Evolutionary conservation across 1,284 basidiomycete species (phyloP).

Genomic region (Tilletia setariae): DNA sequence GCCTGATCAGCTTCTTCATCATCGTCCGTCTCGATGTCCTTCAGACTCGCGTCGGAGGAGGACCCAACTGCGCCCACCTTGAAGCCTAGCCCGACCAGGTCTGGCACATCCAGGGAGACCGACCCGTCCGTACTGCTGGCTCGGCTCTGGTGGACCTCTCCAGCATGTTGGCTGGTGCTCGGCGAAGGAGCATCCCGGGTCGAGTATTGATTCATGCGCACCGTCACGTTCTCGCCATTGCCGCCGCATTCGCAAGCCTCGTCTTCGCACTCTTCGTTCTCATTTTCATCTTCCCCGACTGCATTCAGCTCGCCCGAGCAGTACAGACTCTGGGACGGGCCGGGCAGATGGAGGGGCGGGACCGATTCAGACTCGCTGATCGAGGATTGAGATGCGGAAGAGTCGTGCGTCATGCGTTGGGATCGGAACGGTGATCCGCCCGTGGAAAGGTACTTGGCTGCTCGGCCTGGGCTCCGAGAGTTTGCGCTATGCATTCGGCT

Average conservation of each 20-base stretch:
- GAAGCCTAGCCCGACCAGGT: background rate
- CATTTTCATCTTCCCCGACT: slow-evolving; percentile 6
- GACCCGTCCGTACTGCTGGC: background rate
- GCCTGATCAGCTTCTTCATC: background rate
- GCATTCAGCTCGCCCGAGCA: slow-evolving; percentile 4
- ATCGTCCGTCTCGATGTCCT: background rate
- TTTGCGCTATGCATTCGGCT: too few relatives aligned
- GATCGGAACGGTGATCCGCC: too few relatives aligned
- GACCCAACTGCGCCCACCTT: background rate
- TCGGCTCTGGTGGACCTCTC: background rate
- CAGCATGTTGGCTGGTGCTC: background rate
- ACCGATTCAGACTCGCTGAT: too few relatives aligned
- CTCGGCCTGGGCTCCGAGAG: too few relatives aligned
- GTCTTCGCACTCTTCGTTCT: background rate
- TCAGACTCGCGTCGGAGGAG: too few relatives aligned
- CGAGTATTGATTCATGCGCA: too few relatives aligned
- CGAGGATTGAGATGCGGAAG: too few relatives aligned
- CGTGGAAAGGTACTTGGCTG: too few relatives aligned
- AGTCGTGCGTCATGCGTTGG: too few relatives aligned
- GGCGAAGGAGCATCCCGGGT: too few relatives aligned
- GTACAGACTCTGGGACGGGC: background rate
- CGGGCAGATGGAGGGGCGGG: background rate
- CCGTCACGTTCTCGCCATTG: background rate
- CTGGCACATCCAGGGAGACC: background rate
- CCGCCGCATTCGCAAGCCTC: background rate